Conservation (phyloP, 768 basidiomycete species). For the Lactarius pseudohatsudake region DNA sequence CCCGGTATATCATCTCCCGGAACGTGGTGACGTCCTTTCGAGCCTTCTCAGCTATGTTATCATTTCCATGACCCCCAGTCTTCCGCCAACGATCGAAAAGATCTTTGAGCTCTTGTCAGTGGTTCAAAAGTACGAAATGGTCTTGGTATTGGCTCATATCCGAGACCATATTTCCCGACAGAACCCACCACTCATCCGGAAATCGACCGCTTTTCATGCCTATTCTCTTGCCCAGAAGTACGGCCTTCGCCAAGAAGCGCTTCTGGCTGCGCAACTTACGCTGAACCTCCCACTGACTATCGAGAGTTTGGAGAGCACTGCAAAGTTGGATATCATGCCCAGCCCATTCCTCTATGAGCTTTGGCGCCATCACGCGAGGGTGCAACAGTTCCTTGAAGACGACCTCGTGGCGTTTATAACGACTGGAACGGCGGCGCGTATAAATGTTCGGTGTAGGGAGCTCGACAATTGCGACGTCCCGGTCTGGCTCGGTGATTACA, state of each 20-base stretch:
- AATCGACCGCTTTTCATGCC: constrained; percentile 9
- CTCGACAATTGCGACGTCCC: constrained; percentile 10
- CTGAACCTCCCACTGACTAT: constrained; percentile 6
- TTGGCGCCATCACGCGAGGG: constrained; percentile 15
- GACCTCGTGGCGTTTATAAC: not conserved
- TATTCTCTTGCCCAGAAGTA: constrained; percentile 12
- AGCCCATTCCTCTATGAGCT: constrained; percentile 15
- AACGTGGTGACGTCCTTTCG: constrained; percentile 12
- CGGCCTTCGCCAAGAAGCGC: constrained; percentile 15
- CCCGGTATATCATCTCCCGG: constrained; percentile 10
- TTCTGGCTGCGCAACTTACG: constrained; percentile 9
- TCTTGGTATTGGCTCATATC: not conserved
- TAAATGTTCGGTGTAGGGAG: constrained; percentile 8
- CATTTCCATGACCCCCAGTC: constrained; percentile 4
- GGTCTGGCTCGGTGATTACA: constrained; percentile 10
- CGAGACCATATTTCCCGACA: constrained; percentile 3
- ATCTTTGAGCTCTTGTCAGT: constrained; percentile 12
- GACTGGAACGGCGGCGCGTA: not conserved
- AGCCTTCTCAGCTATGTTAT: constrained; percentile 21
- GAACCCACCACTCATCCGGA: constrained; percentile 14
- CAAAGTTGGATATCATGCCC: constrained; percentile 5
- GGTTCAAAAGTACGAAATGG: constrained; percentile 18
- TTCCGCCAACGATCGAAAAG: constrained; percentile 11
- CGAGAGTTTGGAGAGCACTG: constrained; percentile 3
- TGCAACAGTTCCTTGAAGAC: not conserved